Conservation (phyloP, 441 rosid species). For the Euphorbia corollata region DNA sequence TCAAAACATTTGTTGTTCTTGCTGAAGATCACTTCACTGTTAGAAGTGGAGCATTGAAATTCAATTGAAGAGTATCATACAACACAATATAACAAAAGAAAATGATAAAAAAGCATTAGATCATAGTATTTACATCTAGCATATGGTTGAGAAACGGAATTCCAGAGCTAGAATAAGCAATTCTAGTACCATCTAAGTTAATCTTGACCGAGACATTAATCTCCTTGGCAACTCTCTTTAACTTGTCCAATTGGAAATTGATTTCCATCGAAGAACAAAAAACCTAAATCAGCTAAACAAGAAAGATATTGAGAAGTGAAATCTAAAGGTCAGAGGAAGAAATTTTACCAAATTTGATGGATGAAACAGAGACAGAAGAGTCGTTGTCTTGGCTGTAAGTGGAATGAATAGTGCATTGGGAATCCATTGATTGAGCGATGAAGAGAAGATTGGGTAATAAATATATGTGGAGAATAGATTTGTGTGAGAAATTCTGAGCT, state of each 20-base stretch:
- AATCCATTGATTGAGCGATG: slow-evolving; percentile 26
- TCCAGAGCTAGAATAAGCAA: slow-evolving; percentile 56
- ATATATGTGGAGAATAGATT: not conserved
- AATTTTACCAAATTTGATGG: too few relatives aligned
- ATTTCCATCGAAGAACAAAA: slow-evolving; percentile 15
- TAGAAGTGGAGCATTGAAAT: too few relatives aligned
- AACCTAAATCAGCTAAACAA: too few relatives aligned
- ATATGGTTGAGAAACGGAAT: slow-evolving; percentile 91
- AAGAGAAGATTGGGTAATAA: too few relatives aligned
- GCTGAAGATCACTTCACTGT: too few relatives aligned
- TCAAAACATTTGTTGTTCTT: too few relatives aligned
- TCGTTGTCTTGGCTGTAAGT: slow-evolving; percentile 29
- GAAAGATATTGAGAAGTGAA: too few relatives aligned
- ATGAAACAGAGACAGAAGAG: slow-evolving; percentile 14
- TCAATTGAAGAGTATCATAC: too few relatives aligned
- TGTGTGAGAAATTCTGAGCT: slow-evolving; percentile 11
- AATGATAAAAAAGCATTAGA: too few relatives aligned
- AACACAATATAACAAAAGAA: too few relatives aligned
- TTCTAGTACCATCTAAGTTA: slow-evolving; percentile 72
- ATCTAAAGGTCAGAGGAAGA: too few relatives aligned
- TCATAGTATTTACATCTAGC: slow-evolving; percentile 61
- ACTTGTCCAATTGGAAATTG: slow-evolving; percentile 62
- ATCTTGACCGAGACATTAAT: slow-evolving; percentile 75
- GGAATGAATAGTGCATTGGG: slow-evolving; percentile 26
- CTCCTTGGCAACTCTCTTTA: slow-evolving; percentile 70